These are phyloP conservation scores for Dispira simplex DNA, from an alignment of 192 early-diverging fungal species.

Conservation along the genomic window DNA sequence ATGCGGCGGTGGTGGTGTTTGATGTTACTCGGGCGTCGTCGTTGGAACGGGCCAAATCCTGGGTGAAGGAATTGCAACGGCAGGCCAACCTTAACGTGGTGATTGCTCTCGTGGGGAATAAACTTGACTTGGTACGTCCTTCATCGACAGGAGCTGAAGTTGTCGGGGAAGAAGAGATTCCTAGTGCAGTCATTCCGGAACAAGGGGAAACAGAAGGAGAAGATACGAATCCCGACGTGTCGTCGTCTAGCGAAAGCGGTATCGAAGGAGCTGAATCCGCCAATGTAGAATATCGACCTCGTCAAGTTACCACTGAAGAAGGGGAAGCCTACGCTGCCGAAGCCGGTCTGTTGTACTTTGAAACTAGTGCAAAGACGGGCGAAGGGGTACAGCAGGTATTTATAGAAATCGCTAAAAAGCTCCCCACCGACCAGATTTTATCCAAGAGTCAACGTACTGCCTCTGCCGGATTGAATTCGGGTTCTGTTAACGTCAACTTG, in stretches of 20 bases:
- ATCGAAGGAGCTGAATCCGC: slow-evolving; percentile 27
- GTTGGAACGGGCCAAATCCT: slow-evolving; percentile 82
- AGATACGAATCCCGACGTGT: slow-evolving; percentile 10
- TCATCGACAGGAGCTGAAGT: slow-evolving; percentile 6
- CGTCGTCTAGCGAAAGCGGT: slow-evolving; percentile 13
- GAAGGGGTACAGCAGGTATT: slow-evolving; percentile 78
- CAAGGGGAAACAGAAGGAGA: slow-evolving; percentile 14
- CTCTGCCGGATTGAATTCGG: slow-evolving; percentile 25
- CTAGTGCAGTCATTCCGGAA: slow-evolving; percentile 21
- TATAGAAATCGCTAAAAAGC: slow-evolving; percentile 55
- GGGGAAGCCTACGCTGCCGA: slow-evolving; percentile 69
- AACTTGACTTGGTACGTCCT: slow-evolving; percentile 66
- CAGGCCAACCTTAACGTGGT: slow-evolving; percentile 92
- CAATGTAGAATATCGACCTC: slow-evolving; percentile 20
- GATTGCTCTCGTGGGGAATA: slow-evolving; percentile 94
- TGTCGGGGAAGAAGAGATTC: slow-evolving; percentile 14
- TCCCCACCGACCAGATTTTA: slow-evolving; percentile 12
- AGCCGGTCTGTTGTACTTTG: slow-evolving; percentile 65
- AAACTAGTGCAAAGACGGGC: slow-evolving; percentile 81
- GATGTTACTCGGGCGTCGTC: slow-evolving; percentile 81
- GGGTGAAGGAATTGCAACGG: slow-evolving; percentile 93
- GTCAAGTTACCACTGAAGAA: slow-evolving; percentile 57
- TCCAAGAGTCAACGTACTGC: slow-evolving; percentile 17
- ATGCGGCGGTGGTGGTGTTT: slow-evolving; percentile 93
- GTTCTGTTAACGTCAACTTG: slow-evolving; percentile 26